A percentile compares a stretch with the other conserved stretches of the same genome.
Evolutionary conservation across 2,329 filamentous ascomycete genomes (phyloP).

Genomic region (Xenoacremonium recifei): DNA sequence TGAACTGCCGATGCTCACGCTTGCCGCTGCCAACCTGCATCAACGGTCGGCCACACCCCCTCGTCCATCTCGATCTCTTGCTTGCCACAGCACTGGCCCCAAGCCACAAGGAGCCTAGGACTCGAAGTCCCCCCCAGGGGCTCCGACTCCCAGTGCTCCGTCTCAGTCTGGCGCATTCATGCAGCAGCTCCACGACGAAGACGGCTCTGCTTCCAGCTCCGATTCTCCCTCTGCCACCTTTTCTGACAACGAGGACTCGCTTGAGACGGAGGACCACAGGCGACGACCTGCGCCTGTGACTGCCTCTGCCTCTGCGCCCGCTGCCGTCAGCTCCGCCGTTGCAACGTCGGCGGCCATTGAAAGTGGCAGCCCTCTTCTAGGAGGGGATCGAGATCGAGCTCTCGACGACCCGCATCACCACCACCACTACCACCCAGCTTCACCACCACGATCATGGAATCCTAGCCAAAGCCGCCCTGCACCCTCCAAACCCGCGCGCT

Average conservation of each 20-base stretch:
- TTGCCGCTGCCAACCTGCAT: conserved; percentile 1
- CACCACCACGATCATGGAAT: conserved; percentile 7
- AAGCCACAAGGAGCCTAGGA: conserved; percentile 23
- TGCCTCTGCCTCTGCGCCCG: conserved; percentile 16
- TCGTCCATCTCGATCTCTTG: conserved; percentile 28
- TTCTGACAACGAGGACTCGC: not conserved
- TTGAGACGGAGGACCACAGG: not conserved
- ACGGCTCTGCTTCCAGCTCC: conserved; percentile 14
- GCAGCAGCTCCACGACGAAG: conserved; percentile 24
- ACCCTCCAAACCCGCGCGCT: conserved; percentile 12
- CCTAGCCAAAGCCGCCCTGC: conserved; percentile 9
- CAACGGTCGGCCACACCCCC: conserved; percentile 7
- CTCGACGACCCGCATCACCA: not conserved
- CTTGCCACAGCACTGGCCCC: conserved; percentile 18
- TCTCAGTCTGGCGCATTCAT: conserved; percentile 30
- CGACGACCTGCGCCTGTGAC: conserved; percentile 2
- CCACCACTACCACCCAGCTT: conserved; percentile 1
- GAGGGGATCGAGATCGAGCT: not conserved
- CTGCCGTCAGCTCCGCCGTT: conserved; percentile 7
- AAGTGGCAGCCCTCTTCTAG: not conserved
- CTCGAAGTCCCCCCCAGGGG: conserved; percentile 24
- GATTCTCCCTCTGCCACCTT: not conserved
- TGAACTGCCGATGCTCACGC: too few species aligned
- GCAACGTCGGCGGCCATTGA: too few species aligned
- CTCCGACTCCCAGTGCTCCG: conserved; percentile 28